These are phyloP conservation scores for Boeremia exigua DNA, from an alignment of 2,329 filamentous ascomycete species.

Conservation along the genomic window DNA sequence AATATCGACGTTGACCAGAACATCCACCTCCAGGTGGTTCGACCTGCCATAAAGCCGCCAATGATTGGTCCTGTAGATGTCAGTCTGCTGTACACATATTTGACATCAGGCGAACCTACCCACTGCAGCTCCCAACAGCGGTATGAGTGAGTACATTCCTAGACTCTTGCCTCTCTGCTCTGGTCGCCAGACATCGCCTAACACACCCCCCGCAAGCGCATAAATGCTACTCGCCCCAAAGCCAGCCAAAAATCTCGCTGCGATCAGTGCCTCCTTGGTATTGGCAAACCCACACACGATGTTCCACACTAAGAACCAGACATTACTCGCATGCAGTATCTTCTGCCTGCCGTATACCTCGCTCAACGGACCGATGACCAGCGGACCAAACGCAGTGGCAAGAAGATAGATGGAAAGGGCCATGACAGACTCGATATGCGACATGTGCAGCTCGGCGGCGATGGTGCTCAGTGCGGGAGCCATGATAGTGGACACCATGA, in stretches of 20 bases:
- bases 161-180: constrained; percentile 31
- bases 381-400: constrained; percentile 35
- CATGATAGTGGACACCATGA: constrained; percentile 42
- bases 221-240: constrained; percentile 36
- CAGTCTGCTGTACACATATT: neutral
- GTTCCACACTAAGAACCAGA: constrained; percentile 39
- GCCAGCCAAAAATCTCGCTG: constrained; percentile 31
- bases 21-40: constrained; percentile 38
- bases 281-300: constrained; percentile 35
- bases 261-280: constrained; percentile 32
- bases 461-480: constrained; percentile 33
- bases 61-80: constrained; percentile 28
- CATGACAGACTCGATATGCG: constrained; percentile 29
- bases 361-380: constrained; percentile 38
- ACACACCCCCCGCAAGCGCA: constrained; percentile 28
- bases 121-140: constrained; percentile 27
- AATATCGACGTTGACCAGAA: constrained; percentile 38
- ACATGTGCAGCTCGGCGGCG: constrained; percentile 30
- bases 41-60: constrained; percentile 35
- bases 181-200: constrained; percentile 35
- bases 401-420: constrained; percentile 39
- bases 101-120: constrained; percentile 9
- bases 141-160: constrained; percentile 24
- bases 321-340: constrained; percentile 29
- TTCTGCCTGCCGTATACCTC: constrained; percentile 36